These are phyloP conservation scores for Leccinum subrobustum DNA, from an alignment of 1,284 basidiomycete genomes.

Conservation along the genomic window DNA sequence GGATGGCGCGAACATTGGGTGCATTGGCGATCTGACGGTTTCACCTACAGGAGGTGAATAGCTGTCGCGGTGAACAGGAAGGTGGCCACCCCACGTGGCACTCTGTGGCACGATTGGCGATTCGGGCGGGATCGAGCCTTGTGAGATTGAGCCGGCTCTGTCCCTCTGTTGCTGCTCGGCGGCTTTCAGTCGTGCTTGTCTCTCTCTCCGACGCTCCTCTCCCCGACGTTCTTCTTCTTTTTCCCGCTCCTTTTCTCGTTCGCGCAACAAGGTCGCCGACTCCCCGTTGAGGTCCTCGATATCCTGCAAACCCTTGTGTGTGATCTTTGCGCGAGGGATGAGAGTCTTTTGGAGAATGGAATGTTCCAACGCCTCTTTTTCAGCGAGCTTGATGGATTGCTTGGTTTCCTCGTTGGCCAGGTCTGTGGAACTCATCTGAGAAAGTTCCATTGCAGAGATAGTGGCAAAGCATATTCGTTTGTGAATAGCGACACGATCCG, in stretches of 20 bases:
- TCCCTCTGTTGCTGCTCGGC: conserved; percentile 44
- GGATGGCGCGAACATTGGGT: conserved; percentile 43
- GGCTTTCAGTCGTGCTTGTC: conserved; percentile 52
- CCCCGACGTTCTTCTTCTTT: conserved; percentile 54
- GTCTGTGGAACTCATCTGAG: conserved; percentile 82
- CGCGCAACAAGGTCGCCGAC: conserved; percentile 47
- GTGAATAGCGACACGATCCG: conserved; percentile 72
- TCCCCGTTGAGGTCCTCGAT: conserved; percentile 76
- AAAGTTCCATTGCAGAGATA: conserved; percentile 68
- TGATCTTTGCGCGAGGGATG: conserved; percentile 80
- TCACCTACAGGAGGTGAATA: conserved; percentile 28
- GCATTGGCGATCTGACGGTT: conserved; percentile 33
- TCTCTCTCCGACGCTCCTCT: conserved; percentile 56
- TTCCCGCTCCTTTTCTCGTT: conserved; percentile 52
- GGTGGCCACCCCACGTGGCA: conserved; percentile 58
- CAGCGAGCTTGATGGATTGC: conserved; percentile 74
- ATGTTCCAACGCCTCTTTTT: conserved; percentile 77
- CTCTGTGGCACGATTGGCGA: conserved; percentile 50
- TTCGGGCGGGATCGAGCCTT: conserved; percentile 59
- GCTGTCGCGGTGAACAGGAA: conserved; percentile 36
- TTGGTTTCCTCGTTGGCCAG: conserved; percentile 81
- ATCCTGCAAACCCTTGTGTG: conserved; percentile 86
- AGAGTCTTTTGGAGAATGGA: conserved; percentile 74
- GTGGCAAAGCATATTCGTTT: conserved; percentile 66
- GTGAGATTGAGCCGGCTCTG: conserved; percentile 42